Percentiles rank a stretch among this genome's conserved stretches.
Evolutionary conservation across 257 asterid species (phyloP).

Genomic region (Leptodermis oblonga): DNA sequence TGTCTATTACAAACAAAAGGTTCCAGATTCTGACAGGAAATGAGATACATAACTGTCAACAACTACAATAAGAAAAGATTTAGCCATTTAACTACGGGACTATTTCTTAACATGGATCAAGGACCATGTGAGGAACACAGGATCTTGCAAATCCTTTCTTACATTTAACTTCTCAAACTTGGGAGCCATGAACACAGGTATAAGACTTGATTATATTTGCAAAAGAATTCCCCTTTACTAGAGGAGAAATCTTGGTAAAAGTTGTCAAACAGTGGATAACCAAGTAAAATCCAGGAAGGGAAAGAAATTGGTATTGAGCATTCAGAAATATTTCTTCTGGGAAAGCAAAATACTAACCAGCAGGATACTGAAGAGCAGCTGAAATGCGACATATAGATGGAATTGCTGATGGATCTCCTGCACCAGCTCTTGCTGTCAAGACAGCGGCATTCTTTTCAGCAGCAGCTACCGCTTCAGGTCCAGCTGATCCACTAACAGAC

Average conservation of each 20-base stretch:
- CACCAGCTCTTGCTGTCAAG: conserved; percentile 96
- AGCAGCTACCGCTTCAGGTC: conserved; percentile 82
- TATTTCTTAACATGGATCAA: neutral
- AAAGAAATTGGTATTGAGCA: neutral
- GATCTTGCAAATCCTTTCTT: neutral
- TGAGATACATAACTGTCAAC: neutral
- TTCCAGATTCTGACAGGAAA: neutral
- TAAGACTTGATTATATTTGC: neutral
- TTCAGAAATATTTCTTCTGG: neutral
- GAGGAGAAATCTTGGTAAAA: neutral
- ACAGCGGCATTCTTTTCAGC: conserved; percentile 91
- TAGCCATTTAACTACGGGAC: neutral
- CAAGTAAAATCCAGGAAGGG: neutral
- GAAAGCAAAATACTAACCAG: conserved; percentile 52
- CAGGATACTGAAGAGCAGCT: conserved; percentile 91
- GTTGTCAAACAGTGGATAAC: conserved; percentile 6
- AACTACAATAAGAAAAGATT: neutral
- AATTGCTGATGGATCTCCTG: conserved; percentile 93
- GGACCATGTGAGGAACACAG: neutral
- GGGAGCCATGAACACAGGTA: neutral
- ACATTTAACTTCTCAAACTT: neutral
- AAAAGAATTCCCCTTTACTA: neutral
- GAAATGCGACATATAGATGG: conserved; percentile 98
- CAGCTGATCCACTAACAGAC: conserved; percentile 76
- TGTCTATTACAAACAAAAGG: neutral